Evolutionary conservation across 352 stramenopile species (phyloP).

Genomic region (Globisporangium megalacanthum): DNA sequence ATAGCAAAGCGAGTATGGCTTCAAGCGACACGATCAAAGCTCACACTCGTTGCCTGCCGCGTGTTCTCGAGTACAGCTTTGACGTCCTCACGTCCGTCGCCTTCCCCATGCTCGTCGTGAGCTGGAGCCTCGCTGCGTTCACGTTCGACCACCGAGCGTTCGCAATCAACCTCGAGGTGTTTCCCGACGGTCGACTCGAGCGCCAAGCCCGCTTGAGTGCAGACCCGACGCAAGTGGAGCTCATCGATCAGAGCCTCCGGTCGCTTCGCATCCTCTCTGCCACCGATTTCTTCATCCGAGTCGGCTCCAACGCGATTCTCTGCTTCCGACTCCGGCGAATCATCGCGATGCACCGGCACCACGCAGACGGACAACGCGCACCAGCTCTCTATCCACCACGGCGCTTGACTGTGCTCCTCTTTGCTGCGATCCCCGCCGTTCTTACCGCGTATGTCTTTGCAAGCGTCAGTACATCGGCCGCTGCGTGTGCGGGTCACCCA

Average conservation of each 20-base stretch:
- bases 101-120: conserved; percentile 24
- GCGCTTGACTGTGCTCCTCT: conserved; percentile 8
- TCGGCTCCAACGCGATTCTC: conserved; percentile 23
- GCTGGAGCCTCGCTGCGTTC: conserved; percentile 21
- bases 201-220: conserved; percentile 14
- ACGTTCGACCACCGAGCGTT: conserved; percentile 21
- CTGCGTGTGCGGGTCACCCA: conserved; percentile 7
- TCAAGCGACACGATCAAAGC: background rate
- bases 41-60: background rate
- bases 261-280: conserved; percentile 25
- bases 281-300: conserved; percentile 21
- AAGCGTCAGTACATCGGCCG: conserved; percentile 5
- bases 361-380: background rate
- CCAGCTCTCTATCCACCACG: conserved; percentile 18
- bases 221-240: conserved; percentile 18
- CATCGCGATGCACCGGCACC: conserved; percentile 1
- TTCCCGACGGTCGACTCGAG: conserved; percentile 18
- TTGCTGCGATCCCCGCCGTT: background rate
- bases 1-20: background rate
- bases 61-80: conserved; percentile 14
- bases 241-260: conserved; percentile 24
- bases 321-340: conserved; percentile 15
- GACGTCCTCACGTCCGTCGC: conserved; percentile 26
- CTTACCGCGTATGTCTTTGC: background rate
- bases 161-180: conserved; percentile 17